phyloP scores from a whole-genome alignment of 495 filamentous ascomycete species.

The Tuber aestivum region DNA sequence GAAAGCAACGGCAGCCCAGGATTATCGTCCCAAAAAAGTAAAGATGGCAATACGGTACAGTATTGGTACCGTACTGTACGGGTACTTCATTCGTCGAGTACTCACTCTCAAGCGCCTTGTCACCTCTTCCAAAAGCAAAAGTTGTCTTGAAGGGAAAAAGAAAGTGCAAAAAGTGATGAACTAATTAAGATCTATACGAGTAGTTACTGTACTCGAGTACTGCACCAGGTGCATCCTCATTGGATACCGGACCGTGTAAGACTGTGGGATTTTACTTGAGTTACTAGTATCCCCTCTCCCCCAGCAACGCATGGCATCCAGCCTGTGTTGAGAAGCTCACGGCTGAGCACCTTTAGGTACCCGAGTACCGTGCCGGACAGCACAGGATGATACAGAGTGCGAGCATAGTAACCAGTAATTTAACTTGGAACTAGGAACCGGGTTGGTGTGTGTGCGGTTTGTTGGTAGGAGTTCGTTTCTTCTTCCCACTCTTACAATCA shows the following conservation, averaged over 20 bases:
- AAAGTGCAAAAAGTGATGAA: slow-evolving; percentile 16
- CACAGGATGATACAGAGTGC: background rate
- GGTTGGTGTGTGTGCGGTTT: background rate
- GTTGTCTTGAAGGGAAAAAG: background rate
- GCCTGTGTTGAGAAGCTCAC: background rate
- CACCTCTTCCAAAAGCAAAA: background rate
- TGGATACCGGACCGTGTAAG: slow-evolving; percentile 20
- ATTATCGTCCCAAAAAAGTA: slow-evolving; percentile 18
- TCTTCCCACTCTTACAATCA: background rate
- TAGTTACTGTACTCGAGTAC: too few relatives aligned
- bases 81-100: too few relatives aligned
- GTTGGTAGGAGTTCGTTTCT: background rate
- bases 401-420: background rate
- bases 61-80: too few relatives aligned
- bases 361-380: background rate
- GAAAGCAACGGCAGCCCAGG: slow-evolving; percentile 6
- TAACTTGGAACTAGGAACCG: background rate
- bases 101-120: background rate
- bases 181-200: slow-evolving; percentile 11
- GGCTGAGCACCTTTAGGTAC: background rate
- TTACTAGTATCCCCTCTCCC: background rate
- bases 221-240: slow-evolving; percentile 11
- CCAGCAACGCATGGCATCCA: background rate
- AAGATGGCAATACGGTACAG: too few relatives aligned
- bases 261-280: slow-evolving; percentile 11